Evolutionary conservation across 2,329 filamentous ascomycete genomes (phyloP), one percentile per base, ranked within the genome.

Genomic region (Amphichorda felina): DNA sequence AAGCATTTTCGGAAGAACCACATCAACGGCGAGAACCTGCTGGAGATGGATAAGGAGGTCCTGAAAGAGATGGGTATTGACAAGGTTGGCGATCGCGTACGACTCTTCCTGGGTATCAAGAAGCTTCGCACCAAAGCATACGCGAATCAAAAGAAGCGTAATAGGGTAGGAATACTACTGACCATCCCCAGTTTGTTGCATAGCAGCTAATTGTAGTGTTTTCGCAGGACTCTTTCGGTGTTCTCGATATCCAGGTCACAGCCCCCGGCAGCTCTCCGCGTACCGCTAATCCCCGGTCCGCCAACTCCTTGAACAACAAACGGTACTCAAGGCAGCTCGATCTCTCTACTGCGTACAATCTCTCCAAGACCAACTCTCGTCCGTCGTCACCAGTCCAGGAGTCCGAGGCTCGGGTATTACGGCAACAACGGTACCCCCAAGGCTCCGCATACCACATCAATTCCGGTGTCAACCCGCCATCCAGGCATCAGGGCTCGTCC

Each of bases 1-100:
- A 79, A 83, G 50, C 60, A 94, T 18, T 95, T 95, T 60, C 62
- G 83, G 60, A 79, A 79, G 53, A 94, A 98, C 57, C 85, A 96
- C 58, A 95, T 98, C 65, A 98, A 91, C 54, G 91, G 91, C 50
- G 87, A 95, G 62, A 95, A 94, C 53, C 68, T 98, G 30, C 71
- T 98, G 47, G 91, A 98, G 61, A 89, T 95, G 70, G 91, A 98
- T 59, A 93, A 94, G 66, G 81, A 87, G 38, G 86, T 94, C 28
- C 70, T 98, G 43, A 93, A 94, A 59, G 91, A 98, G 57, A 94
- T 98, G 76, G 91, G 91, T 30, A 89, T 98, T 47, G 93, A 94
- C 47, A 98, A 96, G 60, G 84, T 98, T 44, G 91, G 91, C 43
- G 91, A 98, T 57, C 79, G 91, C 36, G 89, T 98, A 25, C 83